Evolutionary conservation across 2,329 filamentous ascomycete genomes (phyloP).

Genomic region (Cordyceps fumosorosea): DNA sequence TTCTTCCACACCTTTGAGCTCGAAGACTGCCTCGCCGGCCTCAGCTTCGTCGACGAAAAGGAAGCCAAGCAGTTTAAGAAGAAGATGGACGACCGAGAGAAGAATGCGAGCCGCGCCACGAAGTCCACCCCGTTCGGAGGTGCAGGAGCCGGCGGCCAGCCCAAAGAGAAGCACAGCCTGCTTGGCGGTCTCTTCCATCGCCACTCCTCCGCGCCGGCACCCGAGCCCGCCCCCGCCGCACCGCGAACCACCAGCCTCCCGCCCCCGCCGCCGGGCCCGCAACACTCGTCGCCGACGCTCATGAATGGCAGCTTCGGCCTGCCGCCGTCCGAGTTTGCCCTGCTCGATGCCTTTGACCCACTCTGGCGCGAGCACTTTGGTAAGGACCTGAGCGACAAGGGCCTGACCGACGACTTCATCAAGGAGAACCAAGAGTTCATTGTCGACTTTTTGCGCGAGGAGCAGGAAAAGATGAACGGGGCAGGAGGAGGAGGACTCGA

Average conservation of each 20-base stretch:
- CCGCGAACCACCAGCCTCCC: conserved; percentile 32
- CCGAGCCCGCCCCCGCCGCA: conserved; percentile 39
- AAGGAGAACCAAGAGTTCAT: conserved; percentile 64
- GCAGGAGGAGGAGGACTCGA: conserved; percentile 3
- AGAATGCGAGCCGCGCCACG: conserved; percentile 87
- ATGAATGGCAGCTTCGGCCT: conserved; percentile 35
- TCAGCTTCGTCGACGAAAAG: conserved; percentile 95
- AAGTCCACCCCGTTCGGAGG: conserved; percentile 68
- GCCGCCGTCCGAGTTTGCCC: conserved; percentile 49
- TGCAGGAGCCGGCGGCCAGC: conserved; percentile 38
- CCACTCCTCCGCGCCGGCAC: conserved; percentile 51
- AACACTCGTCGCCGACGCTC: conserved; percentile 36
- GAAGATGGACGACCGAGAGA: conserved; percentile 94
- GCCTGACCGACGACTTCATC: conserved; percentile 60
- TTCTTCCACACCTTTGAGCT: conserved; percentile 98
- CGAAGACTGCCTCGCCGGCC: conserved; percentile 80
- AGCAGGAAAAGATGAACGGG: conserved; percentile 38
- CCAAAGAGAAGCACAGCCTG: conserved; percentile 36
- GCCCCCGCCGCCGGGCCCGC: conserved; percentile 28
- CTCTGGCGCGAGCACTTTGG: conserved; percentile 61
- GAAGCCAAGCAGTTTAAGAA: conserved; percentile 96
- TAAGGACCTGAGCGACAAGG: conserved; percentile 55
- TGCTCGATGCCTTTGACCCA: conserved; percentile 58
- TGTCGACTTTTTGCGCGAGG: conserved; percentile 54
- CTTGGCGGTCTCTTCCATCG: conserved; percentile 59